Evolutionary conservation across 1,139 yeast genomes (phyloP).

Genomic region (Chernovozyma sophiae-reginae): DNA sequence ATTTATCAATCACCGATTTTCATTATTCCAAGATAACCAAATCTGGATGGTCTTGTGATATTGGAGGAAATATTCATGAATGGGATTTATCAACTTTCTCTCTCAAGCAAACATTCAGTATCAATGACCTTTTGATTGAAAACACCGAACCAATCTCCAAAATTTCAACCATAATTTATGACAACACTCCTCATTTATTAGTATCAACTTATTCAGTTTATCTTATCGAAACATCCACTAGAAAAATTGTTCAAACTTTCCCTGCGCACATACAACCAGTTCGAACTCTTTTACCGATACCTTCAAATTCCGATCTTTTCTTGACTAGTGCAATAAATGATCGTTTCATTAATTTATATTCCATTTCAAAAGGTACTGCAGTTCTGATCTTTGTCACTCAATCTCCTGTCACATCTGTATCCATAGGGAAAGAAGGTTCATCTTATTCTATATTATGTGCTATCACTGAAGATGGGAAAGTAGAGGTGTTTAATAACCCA

Average conservation of each 20-base stretch:
- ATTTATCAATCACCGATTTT: constrained; percentile 52
- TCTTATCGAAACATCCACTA: constrained; percentile 40
- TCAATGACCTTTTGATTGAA: constrained; percentile 33
- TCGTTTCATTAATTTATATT: constrained; percentile 71
- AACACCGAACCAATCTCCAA: constrained; percentile 28
- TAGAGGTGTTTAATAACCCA: constrained; percentile 63
- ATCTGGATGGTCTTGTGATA: constrained; percentile 62
- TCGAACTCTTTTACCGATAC: constrained; percentile 38
- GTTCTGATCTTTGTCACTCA: constrained; percentile 62
- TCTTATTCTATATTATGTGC: constrained; percentile 42
- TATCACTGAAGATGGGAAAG: constrained; percentile 63
- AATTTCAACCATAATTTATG: constrained; percentile 30
- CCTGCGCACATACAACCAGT: constrained; percentile 77
- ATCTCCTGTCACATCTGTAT: constrained; percentile 48
- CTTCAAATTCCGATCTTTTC: constrained; percentile 38
- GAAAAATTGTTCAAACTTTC: constrained; percentile 41
- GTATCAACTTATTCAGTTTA: constrained; percentile 63
- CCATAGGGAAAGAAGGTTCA: constrained; percentile 35
- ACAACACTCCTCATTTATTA: constrained; percentile 45
- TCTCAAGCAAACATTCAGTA: constrained; percentile 38
- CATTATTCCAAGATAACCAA: constrained; percentile 39
- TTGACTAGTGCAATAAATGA: constrained; percentile 73
- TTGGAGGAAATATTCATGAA: constrained; percentile 56
- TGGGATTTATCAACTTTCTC: constrained; percentile 54
- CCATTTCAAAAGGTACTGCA: constrained; percentile 39